Evolutionary conservation across 1,139 yeast genomes (phyloP), one percentile per base, ranked within the genome.

Genomic region (Sugiyamaella pinicola): DNA sequence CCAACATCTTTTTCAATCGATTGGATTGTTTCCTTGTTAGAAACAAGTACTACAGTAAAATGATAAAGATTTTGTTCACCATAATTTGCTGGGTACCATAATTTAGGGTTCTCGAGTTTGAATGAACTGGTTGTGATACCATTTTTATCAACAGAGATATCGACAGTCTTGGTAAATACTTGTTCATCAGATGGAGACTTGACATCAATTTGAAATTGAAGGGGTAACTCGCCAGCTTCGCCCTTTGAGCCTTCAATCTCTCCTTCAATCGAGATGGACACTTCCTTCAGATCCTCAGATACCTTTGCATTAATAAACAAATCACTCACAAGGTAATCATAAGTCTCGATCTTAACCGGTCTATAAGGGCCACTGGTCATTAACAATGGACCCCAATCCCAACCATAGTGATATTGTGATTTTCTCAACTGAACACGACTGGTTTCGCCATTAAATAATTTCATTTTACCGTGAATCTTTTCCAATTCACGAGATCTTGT

Each of bases 311-410:
- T 40, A 34, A 47, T 24, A 22, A 47, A 58, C 35, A 59, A 62
- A 38, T 61, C 64, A 12, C 56, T 55, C 18, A 66, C 39, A n/a
- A 46, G 46, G 7, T 57, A 40, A 7, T 65, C 52, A 51, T 67
- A 71, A 3, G 69, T 58, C 29, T 71, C 60, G 35, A 76, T 61
- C 29, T 62, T 65, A 1, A 78, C 69, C 0, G 78, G 79, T 54
- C 69, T 68, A 59, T 69, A 77, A 9, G 79, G 79, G 4, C 82
- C 82, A 62, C 79, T 75, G 13, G 78, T 72, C 61, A 76, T 66
- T 47, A 78, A 61, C 1, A 69, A 62, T 6, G 82, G 83, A 38
- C 82, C 82, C 83, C 83, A 79, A 62, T 79, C 83, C 83, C 83
- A 79, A 2, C 83, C 83, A 61, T 70, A 79, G 55, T 79, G 82